These are phyloP conservation scores for Alnus glutinosa DNA, from an alignment of 306 rosid genomes.

Conservation along the genomic window DNA sequence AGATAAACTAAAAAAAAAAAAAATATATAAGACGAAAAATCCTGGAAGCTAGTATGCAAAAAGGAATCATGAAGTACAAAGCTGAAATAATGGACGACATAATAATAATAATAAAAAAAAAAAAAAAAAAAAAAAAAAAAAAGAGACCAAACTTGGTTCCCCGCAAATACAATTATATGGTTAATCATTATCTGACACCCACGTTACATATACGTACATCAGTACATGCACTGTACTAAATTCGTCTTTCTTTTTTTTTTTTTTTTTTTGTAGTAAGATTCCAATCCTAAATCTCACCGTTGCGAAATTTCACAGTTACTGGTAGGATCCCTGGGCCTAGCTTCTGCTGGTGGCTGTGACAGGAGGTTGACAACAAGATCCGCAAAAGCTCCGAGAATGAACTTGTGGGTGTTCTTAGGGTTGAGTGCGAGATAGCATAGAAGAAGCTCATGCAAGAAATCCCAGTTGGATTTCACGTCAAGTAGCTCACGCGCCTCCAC, in stretches of 20 bases:
- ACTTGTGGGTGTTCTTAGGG: slow-evolving; percentile 74
- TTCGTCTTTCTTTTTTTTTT: not conserved
- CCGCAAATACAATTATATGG: slow-evolving; percentile 20
- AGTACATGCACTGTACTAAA: not conserved
- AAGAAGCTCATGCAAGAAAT: slow-evolving; percentile 75
- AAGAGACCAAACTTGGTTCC: slow-evolving; percentile 23
- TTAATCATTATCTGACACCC: slow-evolving; percentile 28
- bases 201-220: slow-evolving; percentile 21
- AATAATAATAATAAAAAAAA: too few relatives aligned
- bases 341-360: slow-evolving; percentile 27
- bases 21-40: not conserved
- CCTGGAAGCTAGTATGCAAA: not conserved
- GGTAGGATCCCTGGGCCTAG: not conserved
- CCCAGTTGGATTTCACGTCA: slow-evolving; percentile 68
- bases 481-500: slow-evolving; percentile 70
- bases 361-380: slow-evolving; percentile 67
- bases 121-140: not conserved
- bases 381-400: slow-evolving; percentile 75
- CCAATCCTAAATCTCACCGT: slow-evolving; percentile 6
- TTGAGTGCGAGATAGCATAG: slow-evolving; percentile 81
- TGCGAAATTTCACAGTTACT: slow-evolving; percentile 28
- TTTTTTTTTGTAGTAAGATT: not conserved
- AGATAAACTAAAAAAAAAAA: not conserved
- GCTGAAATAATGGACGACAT: not conserved
- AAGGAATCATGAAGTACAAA: not conserved